Evolutionary conservation across 805 yeast genomes (phyloP), one percentile per base, ranked within the genome.

Genomic region (Kazachstania taianensis): DNA sequence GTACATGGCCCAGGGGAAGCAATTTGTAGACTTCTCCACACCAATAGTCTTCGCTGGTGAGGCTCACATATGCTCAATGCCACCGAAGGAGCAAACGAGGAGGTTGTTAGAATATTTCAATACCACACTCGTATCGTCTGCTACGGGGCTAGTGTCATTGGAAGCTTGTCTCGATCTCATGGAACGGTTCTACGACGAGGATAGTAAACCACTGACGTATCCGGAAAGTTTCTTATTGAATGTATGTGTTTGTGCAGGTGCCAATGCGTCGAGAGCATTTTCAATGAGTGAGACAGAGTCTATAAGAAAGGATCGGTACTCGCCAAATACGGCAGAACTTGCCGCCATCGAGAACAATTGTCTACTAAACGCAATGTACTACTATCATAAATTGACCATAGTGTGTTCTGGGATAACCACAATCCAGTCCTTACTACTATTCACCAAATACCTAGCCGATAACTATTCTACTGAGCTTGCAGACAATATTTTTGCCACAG

Each of bases 361-460:
- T 40, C 46, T 63, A 5, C 46, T 52, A 12, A 69, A 68, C 44
- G 55, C 76, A 0, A 50, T 75, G 17, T 70, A 55, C 46, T 78
- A 72, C 48, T 78, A 68, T 44, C 74, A 72, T 44, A 62, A 72
- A 40, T 50, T 74, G 6, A 54, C 69, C 5, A 58, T 71, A 2
- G 48, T 67, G 24, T 67, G 72, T 43, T 78, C 72, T 41, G 79
- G 78, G 8, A 35, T 71, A 0, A 57, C 56, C 27, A 66, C 76
- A 3, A 54, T 75, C 12, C 74, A 67, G 46, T 81, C 72, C 0
- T 55, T 75, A 7, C 42, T 79, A 17, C 45, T 77, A 17, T 50
- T 78, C 31, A 53, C 68, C 42, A 45, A 50, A 13, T 54, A 59
- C 29, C 44, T 65, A 10, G 67, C 62, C 26, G 50, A 54, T 7